These are phyloP conservation scores for Phytopythium chamaehyphon DNA, from an alignment of 352 stramenopile species.

Conservation along the genomic window DNA sequence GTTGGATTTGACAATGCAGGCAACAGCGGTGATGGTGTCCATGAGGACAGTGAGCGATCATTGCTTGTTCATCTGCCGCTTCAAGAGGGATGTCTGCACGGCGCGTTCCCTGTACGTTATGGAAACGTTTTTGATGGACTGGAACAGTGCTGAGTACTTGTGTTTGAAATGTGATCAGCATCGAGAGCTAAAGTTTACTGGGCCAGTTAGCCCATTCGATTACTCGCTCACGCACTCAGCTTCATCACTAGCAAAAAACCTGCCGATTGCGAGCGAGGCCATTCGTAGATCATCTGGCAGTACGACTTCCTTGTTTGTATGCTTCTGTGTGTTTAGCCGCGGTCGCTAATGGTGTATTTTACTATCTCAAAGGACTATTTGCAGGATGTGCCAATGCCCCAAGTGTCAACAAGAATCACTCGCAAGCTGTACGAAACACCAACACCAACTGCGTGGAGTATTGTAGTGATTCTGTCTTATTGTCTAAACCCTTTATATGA, in stretches of 20 bases:
- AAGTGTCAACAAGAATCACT: too few species aligned
- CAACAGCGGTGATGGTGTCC: background rate
- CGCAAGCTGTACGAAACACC: too few species aligned
- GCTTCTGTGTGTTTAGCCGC: too few species aligned
- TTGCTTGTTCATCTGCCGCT: background rate
- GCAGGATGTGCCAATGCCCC: too few species aligned
- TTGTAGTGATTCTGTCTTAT: too few species aligned
- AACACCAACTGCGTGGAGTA: too few species aligned
- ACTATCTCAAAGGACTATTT: too few species aligned
- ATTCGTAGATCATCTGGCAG: slow-evolving; percentile 5
- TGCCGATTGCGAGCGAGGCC: slow-evolving; percentile 4
- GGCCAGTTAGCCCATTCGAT: slow-evolving; percentile 18
- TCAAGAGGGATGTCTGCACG: background rate
- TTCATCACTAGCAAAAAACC: slow-evolving; percentile 9
- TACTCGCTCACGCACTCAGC: slow-evolving; percentile 39
- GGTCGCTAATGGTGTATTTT: too few species aligned
- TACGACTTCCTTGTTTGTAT: background rate
- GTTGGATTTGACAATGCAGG: slow-evolving; percentile 3
- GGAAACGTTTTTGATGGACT: background rate
- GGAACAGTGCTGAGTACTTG: background rate
- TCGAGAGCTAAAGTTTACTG: slow-evolving; percentile 41
- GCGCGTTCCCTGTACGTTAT: slow-evolving; percentile 3
- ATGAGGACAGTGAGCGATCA: background rate
- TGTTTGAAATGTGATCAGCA: slow-evolving; percentile 17
- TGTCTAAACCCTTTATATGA: too few species aligned